Conservation (phyloP, 108 stramenopile species). For the Mediolabrus comicus region DNA sequence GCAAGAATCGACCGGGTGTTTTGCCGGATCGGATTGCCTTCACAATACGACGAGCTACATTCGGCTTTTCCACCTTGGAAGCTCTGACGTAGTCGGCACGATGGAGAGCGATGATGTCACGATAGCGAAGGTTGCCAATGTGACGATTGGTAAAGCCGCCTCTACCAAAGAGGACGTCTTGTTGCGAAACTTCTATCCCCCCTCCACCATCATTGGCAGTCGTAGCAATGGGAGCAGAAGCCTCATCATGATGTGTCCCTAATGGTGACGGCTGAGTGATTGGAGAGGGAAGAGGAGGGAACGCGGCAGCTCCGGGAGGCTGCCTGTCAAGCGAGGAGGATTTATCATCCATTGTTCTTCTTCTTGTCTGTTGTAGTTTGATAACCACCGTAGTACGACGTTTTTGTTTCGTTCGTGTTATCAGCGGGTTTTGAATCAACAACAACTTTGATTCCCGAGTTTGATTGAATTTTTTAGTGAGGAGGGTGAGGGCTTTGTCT, state of each 20-base stretch:
- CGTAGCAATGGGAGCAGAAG: background rate
- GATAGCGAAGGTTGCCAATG: constrained; percentile 74
- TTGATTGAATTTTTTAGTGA: too few relatives aligned
- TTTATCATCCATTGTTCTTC: background rate
- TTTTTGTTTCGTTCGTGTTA: too few relatives aligned
- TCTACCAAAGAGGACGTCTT: constrained; percentile 64
- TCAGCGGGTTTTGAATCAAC: too few relatives aligned
- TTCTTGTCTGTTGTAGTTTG: too few relatives aligned
- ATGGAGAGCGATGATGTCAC: constrained; percentile 72
- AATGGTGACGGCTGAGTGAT: background rate
- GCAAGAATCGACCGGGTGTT: constrained; percentile 60
- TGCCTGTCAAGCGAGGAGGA: background rate
- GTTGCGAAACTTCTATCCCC: background rate
- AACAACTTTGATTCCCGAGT: too few relatives aligned
- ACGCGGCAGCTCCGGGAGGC: background rate
- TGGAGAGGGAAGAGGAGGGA: background rate
- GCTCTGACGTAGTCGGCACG: constrained; percentile 74
- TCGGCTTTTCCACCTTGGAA: constrained; percentile 75
- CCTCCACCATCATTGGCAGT: background rate
- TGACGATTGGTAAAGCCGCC: constrained; percentile 84
- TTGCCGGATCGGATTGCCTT: constrained; percentile 33
- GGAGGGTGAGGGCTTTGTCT: too few relatives aligned
- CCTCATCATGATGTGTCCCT: background rate
- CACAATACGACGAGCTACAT: constrained; percentile 73
- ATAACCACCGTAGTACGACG: too few relatives aligned